Evolutionary conservation across 2,329 filamentous ascomycete species (phyloP), one percentile per base, ranked within the genome.

Genomic region (Didymella arachidicola): DNA sequence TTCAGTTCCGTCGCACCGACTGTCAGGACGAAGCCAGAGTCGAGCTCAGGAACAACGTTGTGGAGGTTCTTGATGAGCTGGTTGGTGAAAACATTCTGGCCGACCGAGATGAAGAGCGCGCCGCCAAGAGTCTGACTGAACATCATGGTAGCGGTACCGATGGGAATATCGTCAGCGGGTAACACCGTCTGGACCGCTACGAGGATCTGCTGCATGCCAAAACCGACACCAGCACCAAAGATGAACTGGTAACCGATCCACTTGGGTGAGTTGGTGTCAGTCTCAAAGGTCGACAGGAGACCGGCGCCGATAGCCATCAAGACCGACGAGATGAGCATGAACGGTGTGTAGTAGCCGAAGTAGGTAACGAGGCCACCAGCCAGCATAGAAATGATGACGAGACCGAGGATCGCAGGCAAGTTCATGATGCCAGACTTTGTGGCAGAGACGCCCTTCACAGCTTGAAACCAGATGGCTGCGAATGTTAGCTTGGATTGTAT

Each of bases 1-100:
- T 83, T 82, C 22, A 93, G 79, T 45, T 86, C 82, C 0, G 89
- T 92, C 1, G 84, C 84, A 36, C 84, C 84, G 4, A 79, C 78
- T 1, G 65, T 66, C 14, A 81, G 69, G 2, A 84, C 79, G n/a
- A 79, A 60, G 12, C 52, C 60, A 0, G 82, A 73, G 53, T 81
- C 67, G 7, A 84, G 68, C 30, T 75, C 77, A 0, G 81, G 80
- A 1, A 77, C 74, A 1, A 66, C 65, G 14, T 60, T 62, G 11
- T 68, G 50, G 27, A 80, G 66, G 58, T 80, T 79, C 61, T 76
- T 74, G 60, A 82, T 74, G 10, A 83, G 78, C 56, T 78, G 72
- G 70, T 83, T 83, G 43, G 78, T 80, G 73, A 82, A 82, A 54
- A 83, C 79, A 65, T 82, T 83, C 62, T 83, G 80, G 25, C 72